phyloP scores from a whole-genome alignment of 2,329 filamentous ascomycete species.

The Diaporthe vexans region DNA sequence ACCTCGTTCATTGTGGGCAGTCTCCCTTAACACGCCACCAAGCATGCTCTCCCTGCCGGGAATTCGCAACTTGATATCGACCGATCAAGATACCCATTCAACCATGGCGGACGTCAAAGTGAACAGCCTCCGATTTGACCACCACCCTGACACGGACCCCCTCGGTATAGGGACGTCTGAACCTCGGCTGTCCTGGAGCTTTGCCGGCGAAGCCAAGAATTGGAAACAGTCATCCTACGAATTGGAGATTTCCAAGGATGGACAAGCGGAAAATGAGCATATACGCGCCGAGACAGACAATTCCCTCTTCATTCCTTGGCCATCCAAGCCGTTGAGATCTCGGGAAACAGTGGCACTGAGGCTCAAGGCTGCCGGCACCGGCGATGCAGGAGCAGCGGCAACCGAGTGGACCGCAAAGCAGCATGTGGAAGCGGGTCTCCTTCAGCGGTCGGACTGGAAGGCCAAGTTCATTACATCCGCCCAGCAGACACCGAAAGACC shows the following conservation, averaged over 20 bases:
- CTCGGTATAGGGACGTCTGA: conserved; percentile 33
- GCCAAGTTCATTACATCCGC: conserved; percentile 38
- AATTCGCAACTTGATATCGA: not conserved
- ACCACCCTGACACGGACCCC: conserved; percentile 36
- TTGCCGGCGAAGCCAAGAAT: conserved; percentile 2
- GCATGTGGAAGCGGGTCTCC: conserved; percentile 32
- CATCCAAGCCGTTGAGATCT: conserved; percentile 12
- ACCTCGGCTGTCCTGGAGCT: conserved; percentile 38
- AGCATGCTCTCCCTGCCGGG: not conserved
- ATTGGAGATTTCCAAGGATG: conserved; percentile 1
- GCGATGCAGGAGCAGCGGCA: not conserved
- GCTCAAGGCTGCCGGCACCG: not conserved
- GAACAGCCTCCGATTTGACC: conserved; percentile 33
- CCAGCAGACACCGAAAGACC: conserved; percentile 4
- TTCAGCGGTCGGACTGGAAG: conserved; percentile 37
- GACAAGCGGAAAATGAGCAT: not conserved
- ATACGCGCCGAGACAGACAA: not conserved
- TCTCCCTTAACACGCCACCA: not conserved
- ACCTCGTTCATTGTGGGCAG: not conserved
- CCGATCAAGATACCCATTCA: not conserved
- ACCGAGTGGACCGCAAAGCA: conserved; percentile 25
- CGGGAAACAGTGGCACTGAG: conserved; percentile 31
- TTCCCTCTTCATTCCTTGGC: conserved; percentile 34
- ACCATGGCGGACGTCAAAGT: not conserved
- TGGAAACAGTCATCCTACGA: conserved; percentile 39